Conservation (phyloP, 352 stramenopile genomes). For the Phytophthora parvispora region DNA sequence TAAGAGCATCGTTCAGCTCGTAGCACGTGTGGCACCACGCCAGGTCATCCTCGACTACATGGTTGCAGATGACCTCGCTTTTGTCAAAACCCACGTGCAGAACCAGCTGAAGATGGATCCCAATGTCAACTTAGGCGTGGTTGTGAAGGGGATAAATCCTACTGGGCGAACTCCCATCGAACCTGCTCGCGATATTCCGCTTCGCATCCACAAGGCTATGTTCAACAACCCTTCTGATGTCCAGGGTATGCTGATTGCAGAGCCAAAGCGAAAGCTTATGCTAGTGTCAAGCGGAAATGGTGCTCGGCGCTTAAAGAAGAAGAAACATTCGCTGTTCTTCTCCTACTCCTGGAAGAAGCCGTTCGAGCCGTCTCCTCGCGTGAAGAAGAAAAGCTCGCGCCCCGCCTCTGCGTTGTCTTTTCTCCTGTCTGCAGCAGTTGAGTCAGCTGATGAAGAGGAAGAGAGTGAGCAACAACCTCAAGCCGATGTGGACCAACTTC, state of each 20-base stretch:
- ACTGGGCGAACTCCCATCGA: constrained; percentile 49
- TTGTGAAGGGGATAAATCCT: constrained; percentile 44
- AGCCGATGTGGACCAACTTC: constrained; percentile 63
- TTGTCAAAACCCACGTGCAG: constrained; percentile 72
- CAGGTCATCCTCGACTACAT: constrained; percentile 80
- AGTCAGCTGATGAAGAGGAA: constrained; percentile 84
- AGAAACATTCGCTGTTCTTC: constrained; percentile 84
- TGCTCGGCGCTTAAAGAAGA: constrained; percentile 86
- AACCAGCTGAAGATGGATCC: constrained; percentile 62
- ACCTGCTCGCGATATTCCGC: constrained; percentile 59
- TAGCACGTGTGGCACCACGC: constrained; percentile 57
- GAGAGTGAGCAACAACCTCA: constrained; percentile 74
- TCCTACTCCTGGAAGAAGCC: constrained; percentile 88
- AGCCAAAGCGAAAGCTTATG: constrained; percentile 86
- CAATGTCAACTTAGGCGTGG: constrained; percentile 17
- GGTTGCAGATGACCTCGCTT: constrained; percentile 65
- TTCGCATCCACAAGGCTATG: constrained; percentile 89
- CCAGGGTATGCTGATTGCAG: constrained; percentile 80
- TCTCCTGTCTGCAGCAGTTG: constrained; percentile 73
- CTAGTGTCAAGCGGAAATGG: constrained; percentile 75
- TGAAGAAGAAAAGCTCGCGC: constrained; percentile 81
- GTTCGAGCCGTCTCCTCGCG: constrained; percentile 60
- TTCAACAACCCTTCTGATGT: constrained; percentile 85
- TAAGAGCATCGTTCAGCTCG: constrained; percentile 87
- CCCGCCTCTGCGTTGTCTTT: constrained; percentile 83